Evolutionary conservation across 352 stramenopile genomes (phyloP).

Genomic region (Salisapilia sapeloensis): DNA sequence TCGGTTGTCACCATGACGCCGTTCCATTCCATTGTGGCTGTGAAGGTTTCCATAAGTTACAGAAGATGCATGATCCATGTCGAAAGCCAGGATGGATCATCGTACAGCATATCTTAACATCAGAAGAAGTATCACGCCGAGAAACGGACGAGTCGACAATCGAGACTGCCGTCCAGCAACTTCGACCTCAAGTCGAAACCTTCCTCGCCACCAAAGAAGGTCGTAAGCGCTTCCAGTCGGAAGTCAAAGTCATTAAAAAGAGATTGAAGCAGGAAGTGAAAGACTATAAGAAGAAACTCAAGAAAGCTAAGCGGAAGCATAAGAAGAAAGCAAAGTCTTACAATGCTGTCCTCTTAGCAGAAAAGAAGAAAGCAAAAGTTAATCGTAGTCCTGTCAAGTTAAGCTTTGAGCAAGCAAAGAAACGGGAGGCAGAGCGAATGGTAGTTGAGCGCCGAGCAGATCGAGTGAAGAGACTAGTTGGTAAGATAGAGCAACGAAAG

Average conservation of each 20-base stretch:
- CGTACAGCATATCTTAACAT: conserved; percentile 34
- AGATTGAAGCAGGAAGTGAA: conserved; percentile 17
- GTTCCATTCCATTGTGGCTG: conserved; percentile 64
- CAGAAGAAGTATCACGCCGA: conserved; percentile 28
- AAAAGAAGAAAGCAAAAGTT: conserved; percentile 2
- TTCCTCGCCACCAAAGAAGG: conserved; percentile 39
- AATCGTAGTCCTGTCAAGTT: not conserved
- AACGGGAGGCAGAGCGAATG: conserved; percentile 13
- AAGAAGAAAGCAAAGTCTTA: conserved; percentile 7
- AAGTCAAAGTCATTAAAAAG: conserved; percentile 28
- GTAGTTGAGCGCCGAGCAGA: conserved; percentile 15
- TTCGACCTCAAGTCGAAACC: conserved; percentile 33
- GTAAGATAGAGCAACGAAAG: conserved; percentile 25
- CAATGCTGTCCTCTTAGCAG: conserved; percentile 5
- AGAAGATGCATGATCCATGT: conserved; percentile 56
- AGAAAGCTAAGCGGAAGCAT: conserved; percentile 14
- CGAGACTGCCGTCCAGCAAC: conserved; percentile 16
- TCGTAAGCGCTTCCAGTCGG: conserved; percentile 42
- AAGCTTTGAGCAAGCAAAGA: conserved; percentile 13
- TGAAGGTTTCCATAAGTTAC: conserved; percentile 35
- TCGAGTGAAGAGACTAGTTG: conserved; percentile 14
- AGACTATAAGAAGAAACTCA: conserved; percentile 12
- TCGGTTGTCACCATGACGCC: conserved; percentile 32
- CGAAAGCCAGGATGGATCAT: conserved; percentile 39
- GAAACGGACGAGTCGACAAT: conserved; percentile 27